These are phyloP conservation scores for Apophysomyces elegans DNA, from an alignment of 371 early-diverging fungal species.

Conservation along the genomic window DNA sequence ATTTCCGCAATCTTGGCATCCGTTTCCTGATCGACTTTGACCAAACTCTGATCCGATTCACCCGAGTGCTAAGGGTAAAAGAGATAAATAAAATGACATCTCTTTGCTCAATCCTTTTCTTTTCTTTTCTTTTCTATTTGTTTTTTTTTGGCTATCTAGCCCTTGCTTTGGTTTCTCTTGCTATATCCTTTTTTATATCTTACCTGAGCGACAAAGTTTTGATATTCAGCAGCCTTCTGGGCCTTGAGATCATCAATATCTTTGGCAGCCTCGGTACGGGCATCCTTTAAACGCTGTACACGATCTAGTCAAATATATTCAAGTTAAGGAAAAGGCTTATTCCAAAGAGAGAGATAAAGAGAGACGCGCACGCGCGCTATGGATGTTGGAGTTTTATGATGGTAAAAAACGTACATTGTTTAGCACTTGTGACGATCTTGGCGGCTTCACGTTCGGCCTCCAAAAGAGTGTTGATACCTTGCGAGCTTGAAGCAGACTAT, in stretches of 20 bases:
- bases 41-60: constrained; percentile 68
- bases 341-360: background rate
- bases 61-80: constrained; percentile 69
- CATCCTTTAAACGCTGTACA: constrained; percentile 91
- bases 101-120: background rate
- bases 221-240: constrained; percentile 84
- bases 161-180: too few relatives aligned
- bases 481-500: constrained; percentile 74
- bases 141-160: background rate
- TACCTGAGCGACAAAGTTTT: constrained; percentile 82
- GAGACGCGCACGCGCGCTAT: too few relatives aligned
- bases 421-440: constrained; percentile 91
- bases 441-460: constrained; percentile 86
- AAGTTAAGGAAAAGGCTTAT: too few relatives aligned
- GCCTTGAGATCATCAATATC: constrained; percentile 89
- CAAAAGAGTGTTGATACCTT: constrained; percentile 84
- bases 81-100: constrained; percentile 13
- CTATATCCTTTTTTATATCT: background rate
- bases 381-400: too few relatives aligned
- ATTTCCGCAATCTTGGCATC: constrained; percentile 77
- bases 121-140: background rate
- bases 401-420: constrained; percentile 75
- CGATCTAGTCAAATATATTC: constrained; percentile 67
- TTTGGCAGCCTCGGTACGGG: constrained; percentile 90
- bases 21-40: constrained; percentile 79